Evolutionary conservation across 257 asterid species (phyloP), one percentile per base, ranked within the genome.

Genomic region (Orobanche coerulescens): DNA sequence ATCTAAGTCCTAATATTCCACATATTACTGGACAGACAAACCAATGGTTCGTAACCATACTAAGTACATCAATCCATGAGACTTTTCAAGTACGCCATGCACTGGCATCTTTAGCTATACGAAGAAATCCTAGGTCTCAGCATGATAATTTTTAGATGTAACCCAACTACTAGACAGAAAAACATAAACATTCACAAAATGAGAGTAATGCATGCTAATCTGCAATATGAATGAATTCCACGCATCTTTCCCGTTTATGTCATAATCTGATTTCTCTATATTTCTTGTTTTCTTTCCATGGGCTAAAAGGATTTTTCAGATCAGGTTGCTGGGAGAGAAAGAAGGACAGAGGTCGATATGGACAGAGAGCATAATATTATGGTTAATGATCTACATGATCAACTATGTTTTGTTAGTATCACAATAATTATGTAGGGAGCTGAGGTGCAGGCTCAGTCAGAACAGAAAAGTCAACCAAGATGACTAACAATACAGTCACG

Each of bases 101-200:
- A 52, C 66, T 37, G 14, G 24, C n/a, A 31, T 49, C 37, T 49
- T 11, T 14, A 56, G 57, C 12, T 30, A 43, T 13, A 10, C 12
- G 26, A 16, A 30, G 20, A 55, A n/a, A 1, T 16, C 33, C 58
- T 33, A 36, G 25, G 19, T 54, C 31, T 44, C 59, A 20, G 58
- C 44, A 20, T 42, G 20, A 65, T 31, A 28, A 50, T 46, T 46
- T 67, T 24, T 36, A 16, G n/a, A 11, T 58, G 54, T 58, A 67
- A 28, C 34, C 24, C 6, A 39, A 49, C 50, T 64, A 52, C 50
- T 36, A 51, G 44, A 25, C 10, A 64, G 33, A 63, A 26, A 36
- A 16, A 51, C 36, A 24, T 0, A 6, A 34, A 51, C 36, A 24
- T 11, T 6, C 48, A 48, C 23, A 50, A 5, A 23, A 11, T 13